A percentile compares a stretch with the other conserved stretches of the same genome.
Evolutionary conservation across 495 filamentous ascomycete genomes (phyloP).

Genomic region (Talaromyces thailandensis): DNA sequence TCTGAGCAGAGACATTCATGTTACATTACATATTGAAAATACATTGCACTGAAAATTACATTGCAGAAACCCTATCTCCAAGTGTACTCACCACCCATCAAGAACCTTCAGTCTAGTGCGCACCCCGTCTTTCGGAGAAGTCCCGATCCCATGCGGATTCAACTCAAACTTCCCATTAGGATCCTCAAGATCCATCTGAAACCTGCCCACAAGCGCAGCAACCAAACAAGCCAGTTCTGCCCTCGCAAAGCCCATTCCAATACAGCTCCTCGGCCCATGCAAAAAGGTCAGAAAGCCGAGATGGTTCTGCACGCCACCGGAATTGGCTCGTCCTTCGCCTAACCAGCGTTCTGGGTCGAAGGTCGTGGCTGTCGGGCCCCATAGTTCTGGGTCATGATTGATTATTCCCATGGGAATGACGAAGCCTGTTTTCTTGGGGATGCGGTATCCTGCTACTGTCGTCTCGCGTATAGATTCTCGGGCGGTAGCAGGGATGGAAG

Average conservation of each 20-base stretch:
- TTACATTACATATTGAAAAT: not conserved
- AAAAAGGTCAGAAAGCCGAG: conserved; percentile 77
- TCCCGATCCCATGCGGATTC: conserved; percentile 9
- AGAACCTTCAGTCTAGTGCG: conserved; percentile 1
- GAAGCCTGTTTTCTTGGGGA: conserved; percentile 48
- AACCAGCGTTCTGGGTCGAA: conserved; percentile 80
- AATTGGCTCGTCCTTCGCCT: conserved; percentile 35
- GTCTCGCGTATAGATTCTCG: conserved; percentile 58
- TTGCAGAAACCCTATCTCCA: not conserved
- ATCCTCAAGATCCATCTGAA: conserved; percentile 53
- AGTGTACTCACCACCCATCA: conserved; percentile 4
- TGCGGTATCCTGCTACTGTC: conserved; percentile 41
- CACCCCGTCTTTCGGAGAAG: not conserved
- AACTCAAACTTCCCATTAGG: conserved; percentile 48
- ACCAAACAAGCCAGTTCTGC: conserved; percentile 77
- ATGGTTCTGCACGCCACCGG: conserved; percentile 51
- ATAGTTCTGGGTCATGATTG: conserved; percentile 66
- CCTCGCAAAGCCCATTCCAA: conserved; percentile 73
- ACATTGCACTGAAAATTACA: too few relatives aligned
- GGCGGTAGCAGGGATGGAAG: conserved; percentile 52
- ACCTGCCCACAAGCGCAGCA: conserved; percentile 67
- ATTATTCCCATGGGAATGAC: conserved; percentile 45
- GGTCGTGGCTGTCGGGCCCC: conserved; percentile 71
- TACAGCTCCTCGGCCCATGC: conserved; percentile 72
- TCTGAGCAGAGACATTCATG: not conserved